These are phyloP conservation scores for Mortierella antarctica DNA, from an alignment of 192 early-diverging fungal genomes.

Conservation along the genomic window DNA sequence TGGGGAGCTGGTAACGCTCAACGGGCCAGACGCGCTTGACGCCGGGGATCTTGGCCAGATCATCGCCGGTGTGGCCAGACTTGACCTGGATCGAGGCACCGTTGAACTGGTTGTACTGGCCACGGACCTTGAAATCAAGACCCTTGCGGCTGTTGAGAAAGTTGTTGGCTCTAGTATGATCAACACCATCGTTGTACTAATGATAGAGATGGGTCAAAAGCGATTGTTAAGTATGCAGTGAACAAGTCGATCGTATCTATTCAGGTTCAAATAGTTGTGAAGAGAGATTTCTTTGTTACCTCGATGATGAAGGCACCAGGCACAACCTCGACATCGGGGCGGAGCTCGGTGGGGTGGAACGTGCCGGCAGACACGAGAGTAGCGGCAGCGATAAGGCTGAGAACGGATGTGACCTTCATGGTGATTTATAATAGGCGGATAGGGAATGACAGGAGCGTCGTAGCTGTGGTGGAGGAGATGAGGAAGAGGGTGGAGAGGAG, in stretches of 20 bases:
- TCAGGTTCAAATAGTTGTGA: background rate
- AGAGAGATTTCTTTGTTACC: background rate
- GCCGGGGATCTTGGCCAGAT: conserved; percentile 35
- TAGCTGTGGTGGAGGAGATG: conserved; percentile 3
- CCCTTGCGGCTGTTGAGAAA: conserved; percentile 15
- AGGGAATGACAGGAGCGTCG: conserved; percentile 16
- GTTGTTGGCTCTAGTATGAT: conserved; percentile 20
- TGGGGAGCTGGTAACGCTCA: conserved; percentile 36
- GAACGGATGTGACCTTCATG: conserved; percentile 38
- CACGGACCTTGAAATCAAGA: conserved; percentile 22
- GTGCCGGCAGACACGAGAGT: conserved; percentile 40
- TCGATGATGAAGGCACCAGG: conserved; percentile 41
- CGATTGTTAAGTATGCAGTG: too few species aligned
- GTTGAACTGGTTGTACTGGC: conserved; percentile 58
- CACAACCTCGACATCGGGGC: background rate
- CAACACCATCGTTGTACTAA: conserved; percentile 12
- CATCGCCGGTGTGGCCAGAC: conserved; percentile 28
- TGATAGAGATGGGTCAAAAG: background rate
- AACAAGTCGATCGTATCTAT: too few species aligned
- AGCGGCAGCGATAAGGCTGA: conserved; percentile 23
- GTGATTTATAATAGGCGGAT: background rate
- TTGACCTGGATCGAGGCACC: conserved; percentile 56
- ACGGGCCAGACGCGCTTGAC: conserved; percentile 65
- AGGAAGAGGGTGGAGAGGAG: background rate
- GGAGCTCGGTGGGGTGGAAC: conserved; percentile 7